Conservation (phyloP, 163 green algal species). For the Smithsoniella earleae region DNA sequence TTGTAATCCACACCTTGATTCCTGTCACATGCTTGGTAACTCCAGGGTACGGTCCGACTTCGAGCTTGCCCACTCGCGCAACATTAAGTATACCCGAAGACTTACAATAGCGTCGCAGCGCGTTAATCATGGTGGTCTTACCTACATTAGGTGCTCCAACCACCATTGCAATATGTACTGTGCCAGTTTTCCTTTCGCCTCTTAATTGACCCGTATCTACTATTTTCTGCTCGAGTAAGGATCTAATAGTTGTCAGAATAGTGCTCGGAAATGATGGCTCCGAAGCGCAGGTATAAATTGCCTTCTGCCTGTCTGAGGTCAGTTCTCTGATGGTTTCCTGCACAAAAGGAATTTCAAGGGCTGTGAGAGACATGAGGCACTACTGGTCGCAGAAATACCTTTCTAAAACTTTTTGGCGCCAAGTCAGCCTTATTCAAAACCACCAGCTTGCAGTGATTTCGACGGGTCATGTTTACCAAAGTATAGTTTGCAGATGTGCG, state of each 20-base stretch:
- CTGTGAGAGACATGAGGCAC: neutral
- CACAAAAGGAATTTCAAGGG: neutral
- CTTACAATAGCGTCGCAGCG: neutral
- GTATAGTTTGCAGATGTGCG: slow-evolving; percentile 22
- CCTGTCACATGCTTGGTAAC: slow-evolving; percentile 21
- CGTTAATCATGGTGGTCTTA: slow-evolving; percentile 23
- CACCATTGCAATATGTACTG: neutral
- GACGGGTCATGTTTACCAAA: neutral
- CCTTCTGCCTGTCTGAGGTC: neutral
- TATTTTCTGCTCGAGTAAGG: neutral
- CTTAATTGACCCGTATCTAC: neutral
- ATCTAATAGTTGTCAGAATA: neutral
- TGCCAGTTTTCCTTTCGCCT: neutral
- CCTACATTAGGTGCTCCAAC: slow-evolving; percentile 21
- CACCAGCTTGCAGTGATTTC: neutral
- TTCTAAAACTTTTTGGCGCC: neutral
- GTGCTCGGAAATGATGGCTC: neutral
- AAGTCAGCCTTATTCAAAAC: slow-evolving; percentile 23
- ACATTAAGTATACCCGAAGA: neutral
- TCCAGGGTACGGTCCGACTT: neutral
- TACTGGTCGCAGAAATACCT: neutral
- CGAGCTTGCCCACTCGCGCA: neutral
- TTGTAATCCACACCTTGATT: neutral
- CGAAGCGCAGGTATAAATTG: neutral
- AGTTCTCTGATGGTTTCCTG: slow-evolving; percentile 11